These are phyloP conservation scores for Meripilus lineatus DNA, from an alignment of 1,284 basidiomycete genomes.

Conservation along the genomic window DNA sequence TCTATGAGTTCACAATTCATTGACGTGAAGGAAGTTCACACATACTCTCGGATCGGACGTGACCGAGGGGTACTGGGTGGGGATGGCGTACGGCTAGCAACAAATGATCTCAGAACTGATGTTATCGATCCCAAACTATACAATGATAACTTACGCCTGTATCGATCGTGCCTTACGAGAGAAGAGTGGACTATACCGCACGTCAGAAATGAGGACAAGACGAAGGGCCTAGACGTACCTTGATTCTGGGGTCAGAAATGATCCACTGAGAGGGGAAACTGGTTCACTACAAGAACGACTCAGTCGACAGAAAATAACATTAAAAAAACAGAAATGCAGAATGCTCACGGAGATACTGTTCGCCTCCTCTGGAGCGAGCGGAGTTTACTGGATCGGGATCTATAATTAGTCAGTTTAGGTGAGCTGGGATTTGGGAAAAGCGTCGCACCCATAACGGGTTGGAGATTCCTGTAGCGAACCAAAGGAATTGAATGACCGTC, in stretches of 20 bases:
- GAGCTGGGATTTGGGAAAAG: neutral
- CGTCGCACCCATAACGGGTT: neutral
- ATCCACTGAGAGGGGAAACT: constrained; percentile 7
- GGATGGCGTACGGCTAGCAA: constrained; percentile 3
- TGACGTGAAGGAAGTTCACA: neutral
- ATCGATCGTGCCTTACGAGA: constrained; percentile 17
- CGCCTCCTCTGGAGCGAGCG: neutral
- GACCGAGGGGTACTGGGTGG: constrained; percentile 11
- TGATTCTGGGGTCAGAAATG: constrained; percentile 51
- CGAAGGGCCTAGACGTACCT: constrained; percentile 25
- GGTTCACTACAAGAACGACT: constrained; percentile 9
- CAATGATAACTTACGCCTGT: constrained; percentile 13
- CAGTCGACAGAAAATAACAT: neutral
- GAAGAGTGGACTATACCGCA: constrained; percentile 19
- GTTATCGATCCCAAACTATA: neutral
- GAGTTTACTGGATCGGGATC: neutral
- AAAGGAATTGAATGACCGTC: neutral
- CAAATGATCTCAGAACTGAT: neutral
- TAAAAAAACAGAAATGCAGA: neutral
- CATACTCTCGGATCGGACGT: constrained; percentile 4
- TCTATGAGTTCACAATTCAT: neutral
- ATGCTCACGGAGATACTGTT: neutral
- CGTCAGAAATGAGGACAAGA: constrained; percentile 1
- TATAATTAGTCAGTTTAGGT: neutral
- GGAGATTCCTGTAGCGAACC: neutral